A percentile compares a stretch with the other conserved stretches of the same genome.
phyloP scores from a whole-genome alignment of 345 rosid genomes.

The Erysimum cheiranthoides region DNA sequence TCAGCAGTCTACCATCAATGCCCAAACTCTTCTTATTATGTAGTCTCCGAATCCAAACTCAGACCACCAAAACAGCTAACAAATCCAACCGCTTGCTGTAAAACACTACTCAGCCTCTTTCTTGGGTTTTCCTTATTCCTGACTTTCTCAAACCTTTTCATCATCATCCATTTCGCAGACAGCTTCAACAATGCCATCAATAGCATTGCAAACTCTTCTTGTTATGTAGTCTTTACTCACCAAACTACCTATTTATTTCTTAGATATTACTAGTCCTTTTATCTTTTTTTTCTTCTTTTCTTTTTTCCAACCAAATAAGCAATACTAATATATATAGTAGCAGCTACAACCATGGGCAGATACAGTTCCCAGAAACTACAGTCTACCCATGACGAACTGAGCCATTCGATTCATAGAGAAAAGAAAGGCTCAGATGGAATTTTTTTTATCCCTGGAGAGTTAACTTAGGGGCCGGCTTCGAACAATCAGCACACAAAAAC shows the following conservation, averaged over 20 bases:
- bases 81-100: neutral
- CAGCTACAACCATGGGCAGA: slow-evolving; percentile 28
- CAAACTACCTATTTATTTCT: neutral
- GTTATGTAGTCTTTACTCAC: neutral
- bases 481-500: slow-evolving; percentile 74
- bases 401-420: slow-evolving; percentile 36
- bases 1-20: slow-evolving; percentile 15
- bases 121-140: neutral
- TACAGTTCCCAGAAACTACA: slow-evolving; percentile 22
- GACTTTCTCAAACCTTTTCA: neutral
- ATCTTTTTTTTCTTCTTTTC: neutral
- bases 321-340: slow-evolving; percentile 2
- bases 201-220: too few relatives aligned
- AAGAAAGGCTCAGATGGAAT: slow-evolving; percentile 32
- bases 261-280: neutral
- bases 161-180: neutral
- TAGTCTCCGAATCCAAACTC: neutral
- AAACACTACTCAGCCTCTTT: neutral
- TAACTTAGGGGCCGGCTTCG: slow-evolving; percentile 37
- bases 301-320: slow-evolving; percentile 21
- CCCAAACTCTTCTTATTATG: neutral
- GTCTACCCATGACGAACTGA: slow-evolving; percentile 53
- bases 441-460: slow-evolving; percentile 40
- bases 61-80: slow-evolving; percentile 8
- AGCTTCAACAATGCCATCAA: slow-evolving; percentile 9